phyloP scores from a whole-genome alignment of 345 rosid genomes.

The Nephelium lappaceum region DNA sequence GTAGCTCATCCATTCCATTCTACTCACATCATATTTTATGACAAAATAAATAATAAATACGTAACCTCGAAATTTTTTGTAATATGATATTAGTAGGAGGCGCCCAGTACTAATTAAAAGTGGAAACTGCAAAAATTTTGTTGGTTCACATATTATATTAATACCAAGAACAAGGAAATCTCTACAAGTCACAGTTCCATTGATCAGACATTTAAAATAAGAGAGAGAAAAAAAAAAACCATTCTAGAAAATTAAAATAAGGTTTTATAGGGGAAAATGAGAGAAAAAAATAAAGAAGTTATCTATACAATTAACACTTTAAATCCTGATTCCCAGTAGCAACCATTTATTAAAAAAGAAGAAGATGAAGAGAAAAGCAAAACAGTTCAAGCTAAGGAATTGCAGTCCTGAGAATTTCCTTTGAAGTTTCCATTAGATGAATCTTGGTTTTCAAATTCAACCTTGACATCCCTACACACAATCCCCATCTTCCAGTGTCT shows the following conservation, averaged over 20 bases:
- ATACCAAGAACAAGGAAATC: too few species aligned
- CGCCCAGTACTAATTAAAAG: neutral
- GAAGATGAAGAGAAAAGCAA: neutral
- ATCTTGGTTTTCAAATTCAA: constrained; percentile 23
- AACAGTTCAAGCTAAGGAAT: neutral
- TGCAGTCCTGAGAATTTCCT: constrained; percentile 18
- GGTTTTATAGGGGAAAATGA: too few species aligned
- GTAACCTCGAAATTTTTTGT: too few species aligned
- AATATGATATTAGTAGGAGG: neutral
- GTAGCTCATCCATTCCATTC: neutral
- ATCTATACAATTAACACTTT: neutral
- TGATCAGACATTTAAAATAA: too few species aligned
- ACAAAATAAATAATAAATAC: too few species aligned
- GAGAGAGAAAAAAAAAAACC: too few species aligned
- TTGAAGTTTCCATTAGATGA: constrained; percentile 13
- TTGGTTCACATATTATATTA: too few species aligned
- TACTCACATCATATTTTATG: neutral
- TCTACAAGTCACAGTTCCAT: too few species aligned
- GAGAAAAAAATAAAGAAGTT: too few species aligned
- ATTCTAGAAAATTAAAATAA: too few species aligned
- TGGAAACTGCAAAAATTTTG: neutral
- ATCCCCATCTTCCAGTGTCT: constrained; percentile 27
- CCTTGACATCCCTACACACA: constrained; percentile 37
- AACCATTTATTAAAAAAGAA: neutral
- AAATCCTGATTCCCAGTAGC: neutral